Percentiles rank a stretch among this genome's conserved stretches.
Evolutionary conservation across 768 basidiomycete genomes (phyloP).

Genomic region (Cystofilobasidium ferigula): DNA sequence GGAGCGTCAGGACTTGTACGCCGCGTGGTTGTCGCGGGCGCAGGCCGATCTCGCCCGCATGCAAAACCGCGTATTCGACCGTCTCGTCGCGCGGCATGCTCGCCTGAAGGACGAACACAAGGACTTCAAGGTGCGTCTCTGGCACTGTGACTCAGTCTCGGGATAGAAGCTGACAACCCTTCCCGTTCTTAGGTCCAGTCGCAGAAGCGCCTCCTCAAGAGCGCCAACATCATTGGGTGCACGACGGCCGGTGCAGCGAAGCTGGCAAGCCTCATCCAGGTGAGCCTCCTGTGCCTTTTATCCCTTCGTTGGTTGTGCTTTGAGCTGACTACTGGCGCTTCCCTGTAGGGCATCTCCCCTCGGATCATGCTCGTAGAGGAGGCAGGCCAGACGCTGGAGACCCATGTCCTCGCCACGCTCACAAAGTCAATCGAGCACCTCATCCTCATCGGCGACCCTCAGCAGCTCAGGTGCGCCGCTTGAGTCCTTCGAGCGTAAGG

Average conservation of each 20-base stretch:
- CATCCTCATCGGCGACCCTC: constrained; percentile 69
- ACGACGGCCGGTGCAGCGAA: constrained; percentile 74
- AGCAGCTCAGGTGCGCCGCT: constrained; percentile 44
- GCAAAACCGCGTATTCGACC: no score
- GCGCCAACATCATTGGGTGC: constrained; percentile 58
- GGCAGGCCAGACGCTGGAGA: constrained; percentile 70
- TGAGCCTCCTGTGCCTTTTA: constrained; percentile 32
- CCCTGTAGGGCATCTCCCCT: constrained; percentile 48
- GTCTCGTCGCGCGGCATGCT: no score
- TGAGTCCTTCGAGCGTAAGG: no score
- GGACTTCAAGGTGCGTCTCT: no score
- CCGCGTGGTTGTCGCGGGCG: no score
- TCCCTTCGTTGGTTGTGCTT: background rate
- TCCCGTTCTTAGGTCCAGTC: no score
- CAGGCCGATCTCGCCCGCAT: no score
- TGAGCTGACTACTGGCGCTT: constrained; percentile 3
- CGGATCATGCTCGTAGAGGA: constrained; percentile 63
- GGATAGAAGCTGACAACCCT: no score
- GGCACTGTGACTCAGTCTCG: no score
- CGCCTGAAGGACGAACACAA: no score
- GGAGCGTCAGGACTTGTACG: no score
- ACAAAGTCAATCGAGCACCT: constrained; percentile 53
- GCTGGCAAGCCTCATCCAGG: constrained; percentile 50
- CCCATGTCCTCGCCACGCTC: constrained; percentile 57
- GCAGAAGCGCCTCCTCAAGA: constrained; percentile 40